A percentile compares a stretch with the other conserved stretches of the same genome.
Conservation (phyloP, 2,329 filamentous ascomycete species). For the Aspergillus unguis region DNA sequence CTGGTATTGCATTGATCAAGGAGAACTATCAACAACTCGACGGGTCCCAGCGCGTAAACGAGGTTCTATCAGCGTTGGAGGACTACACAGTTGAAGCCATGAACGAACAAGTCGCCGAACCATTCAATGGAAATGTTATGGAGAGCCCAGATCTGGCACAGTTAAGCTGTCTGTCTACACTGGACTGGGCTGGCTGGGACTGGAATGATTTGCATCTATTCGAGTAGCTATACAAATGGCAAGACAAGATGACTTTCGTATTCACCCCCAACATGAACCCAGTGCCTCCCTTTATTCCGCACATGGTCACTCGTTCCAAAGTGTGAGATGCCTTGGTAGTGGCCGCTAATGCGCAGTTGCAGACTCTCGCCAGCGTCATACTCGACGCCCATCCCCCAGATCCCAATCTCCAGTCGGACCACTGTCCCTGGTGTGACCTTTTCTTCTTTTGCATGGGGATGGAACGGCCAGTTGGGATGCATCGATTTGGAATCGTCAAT, state of each 20-base stretch:
- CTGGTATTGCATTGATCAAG: background rate
- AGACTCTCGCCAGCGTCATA: constrained; percentile 8
- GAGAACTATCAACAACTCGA: background rate
- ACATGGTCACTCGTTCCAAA: constrained; percentile 4
- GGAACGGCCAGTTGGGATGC: constrained; percentile 6
- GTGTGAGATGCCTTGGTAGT: constrained; percentile 8
- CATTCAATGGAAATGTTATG: background rate
- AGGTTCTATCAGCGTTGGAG: background rate
- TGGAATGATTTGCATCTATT: constrained; percentile 7
- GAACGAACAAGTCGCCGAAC: background rate
- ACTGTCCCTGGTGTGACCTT: constrained; percentile 3
- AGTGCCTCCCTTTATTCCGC: background rate
- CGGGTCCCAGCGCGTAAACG: background rate
- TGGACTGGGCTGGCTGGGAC: constrained; percentile 8
- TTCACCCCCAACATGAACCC: constrained; percentile 4
- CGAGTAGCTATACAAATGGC: constrained; percentile 5
- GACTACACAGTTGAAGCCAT: background rate
- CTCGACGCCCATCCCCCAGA: constrained; percentile 8
- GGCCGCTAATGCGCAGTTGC: constrained; percentile 3
- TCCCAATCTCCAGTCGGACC: constrained; percentile 4
- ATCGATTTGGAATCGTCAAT: background rate
- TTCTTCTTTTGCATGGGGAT: background rate
- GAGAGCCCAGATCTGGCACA: background rate
- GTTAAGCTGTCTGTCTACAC: background rate
- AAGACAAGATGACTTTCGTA: constrained; percentile 6